A percentile compares a stretch with the other conserved stretches of the same genome.
phyloP scores from a whole-genome alignment of 805 yeast species.

The Schwanniomyces polymorphus region DNA sequence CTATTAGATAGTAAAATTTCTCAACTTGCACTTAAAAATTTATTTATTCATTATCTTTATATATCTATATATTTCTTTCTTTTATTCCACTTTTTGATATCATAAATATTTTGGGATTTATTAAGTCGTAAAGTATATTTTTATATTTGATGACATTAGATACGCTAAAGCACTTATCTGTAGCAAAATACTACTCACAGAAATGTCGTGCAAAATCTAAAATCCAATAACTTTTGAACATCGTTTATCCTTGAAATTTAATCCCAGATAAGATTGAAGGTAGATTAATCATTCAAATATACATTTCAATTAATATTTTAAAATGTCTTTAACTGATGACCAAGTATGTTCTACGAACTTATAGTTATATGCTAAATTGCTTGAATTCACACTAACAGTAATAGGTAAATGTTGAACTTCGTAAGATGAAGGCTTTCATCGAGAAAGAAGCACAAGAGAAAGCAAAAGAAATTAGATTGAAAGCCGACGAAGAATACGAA shows the following conservation, averaged over 20 bases:
- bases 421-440: conserved; percentile 98
- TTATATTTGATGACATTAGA: no score
- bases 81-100: not conserved
- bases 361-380: no score
- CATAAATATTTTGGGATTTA: no score
- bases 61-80: not conserved
- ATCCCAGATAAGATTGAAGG: not conserved
- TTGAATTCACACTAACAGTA: not conserved
- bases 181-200: not conserved
- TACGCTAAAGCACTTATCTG: no score
- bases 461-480: conserved; percentile 91
- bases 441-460: conserved; percentile 99
- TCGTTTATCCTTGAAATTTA: conserved; percentile 1
- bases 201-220: conserved; percentile 1
- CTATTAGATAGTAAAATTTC: not conserved
- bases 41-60: not conserved
- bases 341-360: conserved; percentile 21
- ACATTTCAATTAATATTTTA: not conserved
- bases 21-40: not conserved
- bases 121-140: no score
- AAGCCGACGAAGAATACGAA: conserved; percentile 98
- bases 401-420: conserved; percentile 91
- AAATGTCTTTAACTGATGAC: conserved; percentile 32
- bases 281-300: not conserved
- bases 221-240: not conserved